Percentiles rank a stretch among this genome's conserved stretches.
Conservation (phyloP, 257 asterid genomes). For the Solanum gandarillasii region DNA sequence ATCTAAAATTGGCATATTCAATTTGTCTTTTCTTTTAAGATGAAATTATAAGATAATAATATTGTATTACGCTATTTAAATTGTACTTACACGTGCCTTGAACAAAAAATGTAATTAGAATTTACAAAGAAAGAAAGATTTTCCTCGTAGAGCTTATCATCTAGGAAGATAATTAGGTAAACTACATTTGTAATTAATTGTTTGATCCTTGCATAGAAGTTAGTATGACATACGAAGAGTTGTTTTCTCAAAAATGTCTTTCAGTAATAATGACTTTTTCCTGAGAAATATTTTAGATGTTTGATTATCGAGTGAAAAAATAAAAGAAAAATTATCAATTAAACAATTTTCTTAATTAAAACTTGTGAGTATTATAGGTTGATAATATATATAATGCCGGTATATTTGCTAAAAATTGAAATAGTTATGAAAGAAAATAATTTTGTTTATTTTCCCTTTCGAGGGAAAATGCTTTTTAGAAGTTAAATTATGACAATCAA, state of each 20-base stretch:
- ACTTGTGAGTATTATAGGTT: neutral
- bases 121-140: neutral
- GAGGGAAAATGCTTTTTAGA: neutral
- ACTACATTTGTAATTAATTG: neutral
- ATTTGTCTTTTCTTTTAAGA: neutral
- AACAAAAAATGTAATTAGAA: neutral
- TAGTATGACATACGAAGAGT: neutral
- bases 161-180: neutral
- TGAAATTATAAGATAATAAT: neutral
- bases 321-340: no score
- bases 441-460: neutral
- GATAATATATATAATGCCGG: neutral
- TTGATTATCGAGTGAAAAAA: neutral
- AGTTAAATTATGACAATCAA: neutral
- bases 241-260: neutral
- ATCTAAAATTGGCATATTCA: neutral
- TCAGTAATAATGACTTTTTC: neutral
- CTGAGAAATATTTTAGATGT: no score
- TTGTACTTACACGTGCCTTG: neutral
- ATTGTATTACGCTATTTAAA: neutral
- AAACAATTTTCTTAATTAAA: no score
- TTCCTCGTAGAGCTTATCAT: neutral
- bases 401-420: no score
- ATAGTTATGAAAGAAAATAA: neutral
- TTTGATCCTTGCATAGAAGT: neutral